Base-by-base conservation (phyloP, 2,329 filamentous ascomycete genomes). In the Ophiostoma novo-ulmi region DNA sequence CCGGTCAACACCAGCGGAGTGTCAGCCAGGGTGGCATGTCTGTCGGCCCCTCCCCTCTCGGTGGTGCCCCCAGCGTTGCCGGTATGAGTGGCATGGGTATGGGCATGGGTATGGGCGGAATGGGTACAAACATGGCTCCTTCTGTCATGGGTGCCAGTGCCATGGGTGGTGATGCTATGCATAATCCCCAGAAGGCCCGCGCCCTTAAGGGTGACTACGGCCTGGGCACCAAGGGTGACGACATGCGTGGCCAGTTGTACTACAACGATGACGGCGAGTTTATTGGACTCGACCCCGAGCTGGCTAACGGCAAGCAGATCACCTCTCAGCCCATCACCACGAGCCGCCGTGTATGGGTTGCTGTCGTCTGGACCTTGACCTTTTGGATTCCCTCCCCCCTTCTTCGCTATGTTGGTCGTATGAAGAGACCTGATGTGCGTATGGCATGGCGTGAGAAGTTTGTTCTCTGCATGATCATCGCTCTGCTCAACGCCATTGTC, bases 391-490 rank as follows among this genome's bases (percentile, higher is more conserved):
- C 95, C 0, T 98, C 94, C 0, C 91, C 92, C 67, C 74, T 91
- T 1, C 87, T 99, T 20, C 86, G 87, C n/a, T 90, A 85, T 72
- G 77, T 98, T 71, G 95, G 95, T 41, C 91, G 94, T 31, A 99
- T 99, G 95, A 96, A 97, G 81, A 89, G 95, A 70, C 95, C 94
- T 1, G 95, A 99, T 80, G 93, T 99, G 10, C 91, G 95, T 36
- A 91, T 97, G 88, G 95, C 95, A 0, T 99, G 95, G 95, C 88
- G 95, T 80, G 95, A 99, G 77, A 99, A 99, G 80, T 69, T 99
- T 13, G 90, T 95, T 0, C 83, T 99, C 13, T 88, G 94, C 66
- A 83, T 91, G 71, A 76, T 97, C 69, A 98, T 99, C 75, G 78
- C 91, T 39, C 76, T 99, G 14, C 80, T 97, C 75, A 99, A 99